Base-by-base conservation (phyloP, 768 basidiomycete genomes). In the Termitomyces bulborhizus region DNA sequence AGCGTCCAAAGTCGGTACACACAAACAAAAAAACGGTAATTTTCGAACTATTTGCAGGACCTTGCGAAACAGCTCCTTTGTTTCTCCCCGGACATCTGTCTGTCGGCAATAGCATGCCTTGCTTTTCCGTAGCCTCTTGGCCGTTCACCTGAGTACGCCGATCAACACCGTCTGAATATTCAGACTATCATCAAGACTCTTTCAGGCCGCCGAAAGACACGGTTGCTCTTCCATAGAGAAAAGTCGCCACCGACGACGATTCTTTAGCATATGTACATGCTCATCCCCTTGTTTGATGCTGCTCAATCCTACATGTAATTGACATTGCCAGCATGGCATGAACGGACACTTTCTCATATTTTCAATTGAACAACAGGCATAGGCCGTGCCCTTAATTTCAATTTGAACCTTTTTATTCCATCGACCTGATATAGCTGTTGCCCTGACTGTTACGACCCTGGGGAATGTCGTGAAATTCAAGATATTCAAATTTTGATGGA, bases 1-100 rank as follows among this genome's bases (percentile, higher is more conserved):
- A 88, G 83, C 65, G 71, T 69, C 67, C 76, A 75, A 74, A 77
- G 66, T 62, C 65, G 75, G 75, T 62, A 68, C 68, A 76, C 71
- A 76, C 75, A 76, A 75, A 77, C 72, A 76, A 74, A 46, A 70
- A 61, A 46, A n/a, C 54, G 29, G 55, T 4, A 26, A 46, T 50
- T 18, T 18, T 51, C 43, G 12, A 42, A 11, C 53, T 45, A 26
- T 50, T 45, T 36, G 12, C 36, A 26, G 4, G n/a, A 27, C 49
- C 16, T 37, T 6, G 3, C 12, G 13, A 37, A 27, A 40, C 12
- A 46, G 8, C 16, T 29, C 24, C 32, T 43, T 12, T 31, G 34
- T 27, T 16, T 21, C 39, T 48, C 39, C 43, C 3, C 21, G 7
- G 32, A 21, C 24, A 24, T 34, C 18, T 36, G 24, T 24, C 12